These are phyloP conservation scores for Salix caprea DNA, from an alignment of 345 rosid species.

Conservation along the genomic window DNA sequence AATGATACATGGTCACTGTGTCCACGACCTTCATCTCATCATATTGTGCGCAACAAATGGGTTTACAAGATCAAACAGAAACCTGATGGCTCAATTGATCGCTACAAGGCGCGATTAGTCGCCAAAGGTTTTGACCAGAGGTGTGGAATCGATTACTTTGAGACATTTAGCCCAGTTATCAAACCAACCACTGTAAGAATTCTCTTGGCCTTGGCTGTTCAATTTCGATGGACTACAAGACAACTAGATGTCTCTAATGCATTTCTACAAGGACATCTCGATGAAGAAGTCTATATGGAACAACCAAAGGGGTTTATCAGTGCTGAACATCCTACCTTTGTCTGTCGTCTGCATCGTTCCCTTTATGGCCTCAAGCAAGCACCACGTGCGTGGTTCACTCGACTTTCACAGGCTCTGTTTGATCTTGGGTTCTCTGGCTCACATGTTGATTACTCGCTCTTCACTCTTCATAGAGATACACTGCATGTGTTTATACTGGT, in stretches of 20 bases:
- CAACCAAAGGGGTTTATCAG: background rate
- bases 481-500: no score
- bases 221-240: background rate
- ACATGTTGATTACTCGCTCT: no score
- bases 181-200: background rate
- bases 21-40: no score
- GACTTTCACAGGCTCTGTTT: background rate
- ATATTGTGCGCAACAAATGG: no score
- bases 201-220: background rate
- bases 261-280: background rate
- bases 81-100: no score
- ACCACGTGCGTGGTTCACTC: background rate
- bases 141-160: background rate
- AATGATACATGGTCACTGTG: no score
- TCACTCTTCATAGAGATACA: no score
- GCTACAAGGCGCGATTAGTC: background rate
- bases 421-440: no score
- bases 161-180: background rate
- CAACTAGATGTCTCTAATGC: background rate
- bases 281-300: background rate
- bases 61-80: no score
- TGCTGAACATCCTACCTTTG: background rate
- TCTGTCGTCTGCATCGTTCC: background rate
- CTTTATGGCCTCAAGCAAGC: background rate
- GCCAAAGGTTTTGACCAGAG: background rate